Base-by-base conservation (phyloP, 148 eudicot species). In the Simmondsia chinensis region DNA sequence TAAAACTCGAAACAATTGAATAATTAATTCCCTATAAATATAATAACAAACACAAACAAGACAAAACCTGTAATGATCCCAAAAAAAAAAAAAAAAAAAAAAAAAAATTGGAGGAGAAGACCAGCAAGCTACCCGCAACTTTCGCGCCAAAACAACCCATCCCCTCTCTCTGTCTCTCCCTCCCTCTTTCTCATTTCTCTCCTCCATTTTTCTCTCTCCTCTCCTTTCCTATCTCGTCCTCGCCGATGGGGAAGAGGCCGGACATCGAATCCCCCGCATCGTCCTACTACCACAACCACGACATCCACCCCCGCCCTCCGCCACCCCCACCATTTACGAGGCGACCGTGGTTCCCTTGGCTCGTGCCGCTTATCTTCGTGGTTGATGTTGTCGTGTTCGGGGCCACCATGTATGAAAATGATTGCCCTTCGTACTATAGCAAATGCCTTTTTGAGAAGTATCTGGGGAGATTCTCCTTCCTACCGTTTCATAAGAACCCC, bases 381-480 rank as follows among this genome's bases (percentile, higher is more conserved):
- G 51, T 51, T 5, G 68, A 71, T 6, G 45, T 71, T 5, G 39
- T 20, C 16, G 13, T 71, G 46, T 71, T 71, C n/a, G 51, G 38
- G 6, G 52, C 23, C 4, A 52, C 68, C 4, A 57, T 71, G 76
- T 56, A 71, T 4, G 61, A 17, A 5, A 61, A 71, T 28, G 29
- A 71, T 26, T 71, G 76, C 36, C 76, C 76, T 16, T 27, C 3
- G 0, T 48, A 61, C 8, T 54, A 0, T 27, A 40, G 12, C 1
- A 38, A 52, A 1, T 71, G 76, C 19, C 19, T 66, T 8, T 61
- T 71, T 4, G 26, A 9, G 0, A 38, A 52, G 0, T 1, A 21
- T 3, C 34, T 71, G 32, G 69, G 65, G 8, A 28, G 76, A 18
- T 71, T 52, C 45, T 56, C 76, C 7, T 71, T 71, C 34, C 30